Evolutionary conservation across 140 eudicot genomes (phyloP).

Genomic region (Anethum foeniculum): DNA sequence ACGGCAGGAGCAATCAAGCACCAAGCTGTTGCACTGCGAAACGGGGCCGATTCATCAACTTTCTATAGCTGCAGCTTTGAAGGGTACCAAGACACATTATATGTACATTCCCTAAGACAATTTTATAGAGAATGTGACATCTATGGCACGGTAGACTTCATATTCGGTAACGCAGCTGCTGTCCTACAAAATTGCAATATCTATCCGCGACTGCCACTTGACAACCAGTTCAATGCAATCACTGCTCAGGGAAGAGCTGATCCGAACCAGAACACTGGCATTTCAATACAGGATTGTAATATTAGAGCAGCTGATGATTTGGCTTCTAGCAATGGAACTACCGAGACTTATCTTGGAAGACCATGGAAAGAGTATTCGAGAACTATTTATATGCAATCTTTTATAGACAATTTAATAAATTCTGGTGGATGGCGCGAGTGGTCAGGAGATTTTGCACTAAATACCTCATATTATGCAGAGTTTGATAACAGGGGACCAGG

Average conservation of each 20-base stretch:
- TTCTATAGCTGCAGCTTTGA: constrained; percentile 86
- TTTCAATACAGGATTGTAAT: constrained; percentile 53
- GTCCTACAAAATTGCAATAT: constrained; percentile 65
- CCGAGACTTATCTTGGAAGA: constrained; percentile 56
- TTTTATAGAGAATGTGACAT: constrained; percentile 67
- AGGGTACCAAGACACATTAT: constrained; percentile 83
- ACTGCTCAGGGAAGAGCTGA: constrained; percentile 87
- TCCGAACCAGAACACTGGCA: constrained; percentile 76
- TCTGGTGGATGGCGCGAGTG: constrained; percentile 65
- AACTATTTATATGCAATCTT: constrained; percentile 50
- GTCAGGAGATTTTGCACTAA: constrained; percentile 65
- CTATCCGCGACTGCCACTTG: constrained; percentile 58
- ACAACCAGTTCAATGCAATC: constrained; percentile 61
- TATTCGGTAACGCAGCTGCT: constrained; percentile 73
- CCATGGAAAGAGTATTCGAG: constrained; percentile 77
- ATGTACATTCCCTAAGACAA: constrained; percentile 70
- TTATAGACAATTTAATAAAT: constrained; percentile 34
- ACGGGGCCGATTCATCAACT: constrained; percentile 64
- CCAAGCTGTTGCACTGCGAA: constrained; percentile 86
- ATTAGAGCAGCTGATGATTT: constrained; percentile 52
- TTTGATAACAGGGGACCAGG: constrained; percentile 70
- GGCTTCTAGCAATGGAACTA: constrained; percentile 23
- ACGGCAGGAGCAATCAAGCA: constrained; percentile 71
- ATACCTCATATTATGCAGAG: constrained; percentile 72
- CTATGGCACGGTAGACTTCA: constrained; percentile 81